Base-by-base conservation (phyloP, 2,329 filamentous ascomycete genomes). In the Thielaviopsis euricoi region DNA sequence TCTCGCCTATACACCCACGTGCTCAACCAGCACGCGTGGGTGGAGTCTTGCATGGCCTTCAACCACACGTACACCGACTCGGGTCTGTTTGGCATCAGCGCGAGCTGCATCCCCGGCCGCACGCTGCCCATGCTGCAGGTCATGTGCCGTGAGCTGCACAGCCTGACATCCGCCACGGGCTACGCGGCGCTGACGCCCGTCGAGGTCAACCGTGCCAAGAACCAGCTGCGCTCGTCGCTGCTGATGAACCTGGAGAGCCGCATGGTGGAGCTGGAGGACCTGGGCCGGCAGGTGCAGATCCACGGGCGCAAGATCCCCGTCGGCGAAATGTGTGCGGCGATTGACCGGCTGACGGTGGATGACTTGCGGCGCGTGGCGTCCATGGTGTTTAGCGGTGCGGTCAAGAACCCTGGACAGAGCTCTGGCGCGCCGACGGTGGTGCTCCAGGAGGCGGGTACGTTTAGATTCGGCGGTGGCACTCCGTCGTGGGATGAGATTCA, bases 31-130 rank as follows among this genome's bases (percentile, higher is more conserved):
- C 85, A 95, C 73, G 89, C 87, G 64, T 98, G 91, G 91, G 89
- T 98, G 25, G 93, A 98, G 73, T 90, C 83, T 61, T 97, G 93
- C 73, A 79, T 95, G 55, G 86, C 91, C 29, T 97, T 97, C 76
- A 97, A 97, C 76, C 90, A 97, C 76, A 88, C 87, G 52, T 98
- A 98, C 77, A 93, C 88, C 0, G 93, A 98, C 71, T 90, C 86
- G 6, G 93, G 93, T 3, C 80, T 98, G 49, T 98, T 98, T 67
- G 93, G 93, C 63, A 96, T 98, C 68, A 85, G 87, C 0, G 87
- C 89, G 0, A 85, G 85, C 26, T 98, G 93, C 71, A 79, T 83
- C 37, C 91, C 93, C 0, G 80, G 80, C 40, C 82, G 86, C 62
- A 87, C 90, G 0, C 77, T 81, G 2, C 76, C 83, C 63, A 96